These are phyloP conservation scores for Colletotrichum gigasporum DNA, from an alignment of 2,329 filamentous ascomycete genomes.

Conservation along the genomic window DNA sequence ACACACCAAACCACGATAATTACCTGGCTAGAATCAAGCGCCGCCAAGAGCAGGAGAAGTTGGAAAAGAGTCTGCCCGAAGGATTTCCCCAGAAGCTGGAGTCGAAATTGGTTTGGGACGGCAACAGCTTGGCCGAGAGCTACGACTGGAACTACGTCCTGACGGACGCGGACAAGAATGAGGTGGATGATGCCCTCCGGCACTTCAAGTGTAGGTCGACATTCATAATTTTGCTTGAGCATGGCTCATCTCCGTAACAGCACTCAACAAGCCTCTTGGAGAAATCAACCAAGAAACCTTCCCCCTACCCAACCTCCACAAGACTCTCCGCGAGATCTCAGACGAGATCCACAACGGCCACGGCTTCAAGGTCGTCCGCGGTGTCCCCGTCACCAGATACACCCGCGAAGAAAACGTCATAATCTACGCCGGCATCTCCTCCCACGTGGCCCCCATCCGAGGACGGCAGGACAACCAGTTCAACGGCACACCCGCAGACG, in stretches of 20 bases:
- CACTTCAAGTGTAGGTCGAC: constrained; percentile 28
- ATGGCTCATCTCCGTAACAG: neutral
- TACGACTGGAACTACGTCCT: constrained; percentile 65
- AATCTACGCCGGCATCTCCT: constrained; percentile 68
- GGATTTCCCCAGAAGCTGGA: constrained; percentile 60
- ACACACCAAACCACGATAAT: constrained; percentile 62
- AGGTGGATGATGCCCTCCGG: constrained; percentile 47
- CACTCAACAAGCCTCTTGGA: neutral
- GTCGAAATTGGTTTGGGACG: constrained; percentile 67
- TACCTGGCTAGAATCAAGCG: constrained; percentile 60
- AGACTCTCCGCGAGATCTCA: constrained; percentile 59
- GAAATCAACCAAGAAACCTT: constrained; percentile 56
- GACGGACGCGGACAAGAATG: constrained; percentile 54
- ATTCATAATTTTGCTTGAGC: accelerated
- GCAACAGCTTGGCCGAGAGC: constrained; percentile 52
- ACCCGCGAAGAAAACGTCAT: constrained; percentile 65
- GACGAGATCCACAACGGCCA: constrained; percentile 64
- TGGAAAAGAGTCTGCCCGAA: constrained; percentile 52
- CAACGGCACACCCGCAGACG: constrained; percentile 57
- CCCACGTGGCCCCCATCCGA: constrained; percentile 64
- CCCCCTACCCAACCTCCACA: constrained; percentile 61
- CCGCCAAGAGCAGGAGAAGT: constrained; percentile 50
- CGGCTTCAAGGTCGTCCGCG: constrained; percentile 70
- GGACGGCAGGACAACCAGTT: constrained; percentile 61
- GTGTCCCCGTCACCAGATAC: constrained; percentile 62